Base-by-base conservation (phyloP, 306 rosid species). In the Quercus bicolor region DNA sequence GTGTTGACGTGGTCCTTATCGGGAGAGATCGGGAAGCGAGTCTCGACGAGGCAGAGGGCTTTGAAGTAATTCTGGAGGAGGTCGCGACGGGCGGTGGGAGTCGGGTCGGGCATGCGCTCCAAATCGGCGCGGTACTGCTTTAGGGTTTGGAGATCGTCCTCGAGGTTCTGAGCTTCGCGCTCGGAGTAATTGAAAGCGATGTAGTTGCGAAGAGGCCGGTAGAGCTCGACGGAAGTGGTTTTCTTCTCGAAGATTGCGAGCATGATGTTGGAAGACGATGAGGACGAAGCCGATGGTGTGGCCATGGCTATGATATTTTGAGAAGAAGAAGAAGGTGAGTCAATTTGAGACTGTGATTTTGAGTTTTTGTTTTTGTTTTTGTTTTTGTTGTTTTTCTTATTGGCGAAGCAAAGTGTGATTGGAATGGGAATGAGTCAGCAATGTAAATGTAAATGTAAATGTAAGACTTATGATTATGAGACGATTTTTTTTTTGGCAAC, bases 241-340 rank as follows among this genome's bases (percentile, higher is more conserved):
- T 95, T 95, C 93, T 95, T 95, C 88, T 95, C 98, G 84, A 78
- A 90, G 78, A 95, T 88, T 4, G 98, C 98, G 1, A 95, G 94
- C 98, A 95, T 93, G 88, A 95, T 81, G 80, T 91, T 86, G 23
- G 97, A 64, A 55, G 86, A 59, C 71, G 76, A 79, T 53, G 92
- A 37, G 33, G 95, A 86, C 1, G 87, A 79, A 54, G 81, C 68
- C 15, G 93, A 77, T 74, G 93, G 75, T 81, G 89, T 82, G n/a
- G 97, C 92, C 97, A 90, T 86, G 68, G 19, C 28, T 4, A 16
- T 23, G 1, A 51, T 40, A 51, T 18, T 45, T 33, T 45, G 71
- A 31, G 18, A 80, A 21, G 43, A 31, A 5, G 56, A 31, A 16
- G 56, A 54, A 19, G 69, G 16, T 68, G 7, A 68, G 53, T 68